Evolutionary conservation across 768 basidiomycete species (phyloP), one percentile per base, ranked within the genome.

Genomic region (Russula lepida): DNA sequence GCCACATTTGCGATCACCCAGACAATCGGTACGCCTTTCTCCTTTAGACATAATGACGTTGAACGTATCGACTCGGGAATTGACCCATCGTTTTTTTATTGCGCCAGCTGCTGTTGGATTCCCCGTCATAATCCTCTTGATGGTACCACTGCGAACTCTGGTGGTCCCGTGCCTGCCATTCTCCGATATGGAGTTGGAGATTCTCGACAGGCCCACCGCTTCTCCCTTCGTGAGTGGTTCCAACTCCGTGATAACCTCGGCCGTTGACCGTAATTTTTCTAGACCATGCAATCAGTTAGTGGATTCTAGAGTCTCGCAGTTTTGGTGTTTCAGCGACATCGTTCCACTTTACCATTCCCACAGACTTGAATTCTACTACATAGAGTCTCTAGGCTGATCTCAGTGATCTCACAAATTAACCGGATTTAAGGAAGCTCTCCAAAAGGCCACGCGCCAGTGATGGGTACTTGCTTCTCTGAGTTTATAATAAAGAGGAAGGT

Each of bases 1-100:
- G 85, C 84, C 3, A 93, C 93, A 0, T 92, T 95, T 71, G 89
- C 90, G 8, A 84, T 97, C 64, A 92, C 90, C 0, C 93, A 97
- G 69, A 95, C 92, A 1, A 83, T 88, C 61, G 90, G 90, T 90
- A 63, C 33, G 78, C 70, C 41, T 25, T 19, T 17, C 46, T 23
- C 17, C 33, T 13, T 0, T 11, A 19, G 32, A 33, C 60, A 33
- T 35, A 49, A 8, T 25, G 13, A 23, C 41, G 39, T 12, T 41
- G 39, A 27, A 30, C 30, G 25, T 49, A 7, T 15, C 56, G 17
- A n/a, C n/a, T n/a, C n/a, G n/a, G n/a, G n/a, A 28, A 30, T 7
- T 57, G 35, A 53, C 39, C 11, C 23, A 19, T 49, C 52, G 17
- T 13, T 12, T 46, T 46, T 13, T 27, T 41, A 19, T 28, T 47